phyloP scores from a whole-genome alignment of 208 protist genomes.

The Leptomonas seymouri region DNA sequence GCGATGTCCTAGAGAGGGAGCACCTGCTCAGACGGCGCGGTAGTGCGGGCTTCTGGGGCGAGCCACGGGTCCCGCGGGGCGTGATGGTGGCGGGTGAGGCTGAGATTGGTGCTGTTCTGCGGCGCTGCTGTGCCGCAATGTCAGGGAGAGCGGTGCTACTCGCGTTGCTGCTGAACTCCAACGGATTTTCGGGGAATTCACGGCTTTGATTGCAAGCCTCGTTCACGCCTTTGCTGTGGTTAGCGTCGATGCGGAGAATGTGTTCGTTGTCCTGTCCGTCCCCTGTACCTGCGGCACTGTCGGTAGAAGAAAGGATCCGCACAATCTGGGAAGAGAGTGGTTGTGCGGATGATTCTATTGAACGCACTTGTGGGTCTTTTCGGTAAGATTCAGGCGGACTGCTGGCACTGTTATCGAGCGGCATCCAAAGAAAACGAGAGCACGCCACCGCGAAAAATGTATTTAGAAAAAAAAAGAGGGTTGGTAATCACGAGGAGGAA shows the following conservation, averaged over 20 bases:
- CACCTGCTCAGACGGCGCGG: conserved; percentile 2
- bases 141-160: background rate
- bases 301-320: background rate
- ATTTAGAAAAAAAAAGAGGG: background rate
- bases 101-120: background rate
- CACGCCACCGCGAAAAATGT: background rate
- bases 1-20: background rate
- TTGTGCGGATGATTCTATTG: background rate
- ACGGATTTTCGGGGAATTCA: conserved; percentile 2
- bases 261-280: conserved; percentile 6
- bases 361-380: background rate
- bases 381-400: background rate
- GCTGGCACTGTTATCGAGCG: conserved; percentile 1
- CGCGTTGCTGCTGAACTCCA: background rate
- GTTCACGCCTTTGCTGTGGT: background rate
- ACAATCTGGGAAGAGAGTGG: background rate
- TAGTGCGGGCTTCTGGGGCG: background rate
- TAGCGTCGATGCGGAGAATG: background rate
- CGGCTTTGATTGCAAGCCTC: background rate
- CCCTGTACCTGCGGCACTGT: conserved; percentile 7
- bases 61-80: background rate
- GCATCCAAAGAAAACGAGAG: conserved; percentile 18
- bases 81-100: background rate
- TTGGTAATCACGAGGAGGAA: background rate
- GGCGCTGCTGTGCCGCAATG: background rate